phyloP scores from a whole-genome alignment of 768 basidiomycete genomes.

The Russula foetens region DNA sequence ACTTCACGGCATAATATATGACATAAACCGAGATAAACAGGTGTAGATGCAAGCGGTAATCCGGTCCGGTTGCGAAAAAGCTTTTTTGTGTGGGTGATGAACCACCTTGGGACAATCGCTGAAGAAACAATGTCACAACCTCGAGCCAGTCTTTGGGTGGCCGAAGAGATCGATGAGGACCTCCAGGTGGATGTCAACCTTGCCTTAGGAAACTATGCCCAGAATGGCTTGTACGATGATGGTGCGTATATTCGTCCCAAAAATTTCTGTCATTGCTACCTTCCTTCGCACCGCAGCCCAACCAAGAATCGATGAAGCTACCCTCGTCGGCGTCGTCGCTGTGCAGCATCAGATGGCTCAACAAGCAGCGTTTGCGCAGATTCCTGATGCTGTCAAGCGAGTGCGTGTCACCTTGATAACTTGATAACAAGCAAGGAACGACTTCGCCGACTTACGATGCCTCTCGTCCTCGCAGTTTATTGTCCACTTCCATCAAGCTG shows the following conservation, averaged over 20 bases:
- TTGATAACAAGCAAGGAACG: neutral
- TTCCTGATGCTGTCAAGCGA: constrained; percentile 85
- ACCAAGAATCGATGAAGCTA: constrained; percentile 62
- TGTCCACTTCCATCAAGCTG: constrained; percentile 90
- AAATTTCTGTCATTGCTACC: neutral
- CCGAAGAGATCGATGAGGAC: constrained; percentile 77
- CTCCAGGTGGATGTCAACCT: constrained; percentile 60
- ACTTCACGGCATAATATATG: no score
- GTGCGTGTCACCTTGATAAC: constrained; percentile 35
- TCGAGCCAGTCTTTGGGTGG: constrained; percentile 64
- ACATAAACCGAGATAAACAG: no score
- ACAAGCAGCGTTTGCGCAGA: constrained; percentile 71
- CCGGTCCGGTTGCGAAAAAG: constrained; percentile 5
- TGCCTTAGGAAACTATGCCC: constrained; percentile 62
- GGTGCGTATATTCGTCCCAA: constrained; percentile 29
- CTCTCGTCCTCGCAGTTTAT: constrained; percentile 61
- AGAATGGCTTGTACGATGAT: constrained; percentile 59
- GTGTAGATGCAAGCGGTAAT: neutral
- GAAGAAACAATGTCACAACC: constrained; percentile 46
- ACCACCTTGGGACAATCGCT: no score
- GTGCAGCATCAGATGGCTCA: constrained; percentile 82
- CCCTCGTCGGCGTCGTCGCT: constrained; percentile 56
- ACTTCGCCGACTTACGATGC: neutral
- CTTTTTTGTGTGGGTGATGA: no score
- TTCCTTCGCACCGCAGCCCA: constrained; percentile 28